These are phyloP conservation scores for Pseudogymnoascus verrucosus DNA, from an alignment of 2,329 filamentous ascomycete genomes.

Conservation along the genomic window DNA sequence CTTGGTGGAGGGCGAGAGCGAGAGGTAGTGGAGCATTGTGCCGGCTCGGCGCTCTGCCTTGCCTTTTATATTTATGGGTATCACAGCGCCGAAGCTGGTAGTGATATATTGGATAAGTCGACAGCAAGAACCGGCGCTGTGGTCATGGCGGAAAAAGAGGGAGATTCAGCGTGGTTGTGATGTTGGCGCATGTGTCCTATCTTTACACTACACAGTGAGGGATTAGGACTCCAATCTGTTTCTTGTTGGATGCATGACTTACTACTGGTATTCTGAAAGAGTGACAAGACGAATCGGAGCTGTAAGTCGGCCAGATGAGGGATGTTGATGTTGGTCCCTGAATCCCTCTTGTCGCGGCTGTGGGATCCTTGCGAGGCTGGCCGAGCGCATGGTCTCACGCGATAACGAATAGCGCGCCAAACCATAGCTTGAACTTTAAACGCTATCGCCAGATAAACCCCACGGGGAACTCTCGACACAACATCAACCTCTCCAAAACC, in stretches of 20 bases:
- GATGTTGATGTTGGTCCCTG: neutral
- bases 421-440: neutral
- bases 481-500: neutral
- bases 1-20: neutral
- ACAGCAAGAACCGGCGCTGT: neutral
- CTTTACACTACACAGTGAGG: neutral
- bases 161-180: neutral
- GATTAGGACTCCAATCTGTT: neutral
- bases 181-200: neutral
- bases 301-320: neutral
- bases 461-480: neutral
- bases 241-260: neutral
- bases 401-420: neutral
- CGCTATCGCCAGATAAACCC: neutral
- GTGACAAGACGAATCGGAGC: neutral
- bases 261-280: neutral
- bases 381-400: neutral
- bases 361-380: neutral
- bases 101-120: neutral
- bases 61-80: neutral
- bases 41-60: neutral
- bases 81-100: neutral
- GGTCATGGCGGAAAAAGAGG: neutral
- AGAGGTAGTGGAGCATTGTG: neutral
- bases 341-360: neutral